Evolutionary conservation across 2,329 filamentous ascomycete species (phyloP), one percentile per base, ranked within the genome.

Genomic region (Basipetospora chlamydospora): DNA sequence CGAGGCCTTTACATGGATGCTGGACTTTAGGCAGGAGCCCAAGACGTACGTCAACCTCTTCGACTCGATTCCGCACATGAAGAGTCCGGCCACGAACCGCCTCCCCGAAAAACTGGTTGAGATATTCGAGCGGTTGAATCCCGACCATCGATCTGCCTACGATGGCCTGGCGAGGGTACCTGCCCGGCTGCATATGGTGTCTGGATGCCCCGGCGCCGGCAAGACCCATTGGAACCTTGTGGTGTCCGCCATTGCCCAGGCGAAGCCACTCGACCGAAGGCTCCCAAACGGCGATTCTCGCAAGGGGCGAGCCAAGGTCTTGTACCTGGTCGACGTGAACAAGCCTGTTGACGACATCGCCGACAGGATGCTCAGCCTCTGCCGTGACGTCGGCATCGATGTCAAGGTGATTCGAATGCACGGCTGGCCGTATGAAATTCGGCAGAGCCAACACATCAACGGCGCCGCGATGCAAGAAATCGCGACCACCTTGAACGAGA

Each of bases 321-420:
- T 67, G 0, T 66, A 64, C 33, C 45, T 67, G 0, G 50, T 66
- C 2, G 63, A 67, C 36, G 59, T 67, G 37, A 67, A 67, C 44
- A 57, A 61, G 29, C 59, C 64, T 0, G 54, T 63, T 1, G 60
- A 66, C 26, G 61, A 66, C 31, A 58, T 59, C 0, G 62, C 60
- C 0, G 53, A 57, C 36, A 55, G 61, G 5, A 60, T 64, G n/a
- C 48, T 52, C 12, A 46, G 42, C 3, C 47, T 65, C 1, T 57
- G 57, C 38, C 50, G 51, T 12, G 49, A 49, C 1, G 52, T 55
- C 0, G 56, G 58, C 0, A 41, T 64, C 1, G 43, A 48, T 2
- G 48, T 56, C 20, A 47, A 46, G 2, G 51, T 61, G 4, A 49
- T 63, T 6, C 48, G 60, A 3, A 58, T 64, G 54, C 51, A 60